Evolutionary conservation across 2,329 filamentous ascomycete genomes (phyloP).

Genomic region (Colletotrichum noveboracense): DNA sequence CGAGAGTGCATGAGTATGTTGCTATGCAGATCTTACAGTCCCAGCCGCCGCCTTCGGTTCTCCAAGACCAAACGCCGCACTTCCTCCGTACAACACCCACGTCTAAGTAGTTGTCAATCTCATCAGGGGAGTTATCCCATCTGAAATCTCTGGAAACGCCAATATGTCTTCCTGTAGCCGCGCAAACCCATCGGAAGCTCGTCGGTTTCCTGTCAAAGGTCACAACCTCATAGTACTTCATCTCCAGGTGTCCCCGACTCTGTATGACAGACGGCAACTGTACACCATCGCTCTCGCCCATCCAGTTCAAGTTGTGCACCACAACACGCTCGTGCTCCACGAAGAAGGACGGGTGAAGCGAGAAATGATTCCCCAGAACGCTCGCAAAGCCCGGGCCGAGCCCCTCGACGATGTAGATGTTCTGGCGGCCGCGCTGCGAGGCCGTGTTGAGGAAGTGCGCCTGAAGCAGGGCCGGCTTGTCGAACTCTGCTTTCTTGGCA

Average conservation of each 20-base stretch:
- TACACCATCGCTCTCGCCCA: constrained; percentile 27
- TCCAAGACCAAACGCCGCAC: constrained; percentile 26
- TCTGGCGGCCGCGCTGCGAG: neutral
- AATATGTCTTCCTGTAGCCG: constrained; percentile 27
- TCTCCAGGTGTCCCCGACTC: constrained; percentile 15
- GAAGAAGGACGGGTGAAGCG: constrained; percentile 27
- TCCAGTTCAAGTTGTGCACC: constrained; percentile 24
- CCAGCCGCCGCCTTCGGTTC: constrained; percentile 22
- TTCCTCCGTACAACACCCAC: constrained; percentile 27
- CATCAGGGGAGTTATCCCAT: constrained; percentile 9
- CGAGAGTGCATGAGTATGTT: neutral
- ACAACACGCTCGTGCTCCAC: constrained; percentile 30
- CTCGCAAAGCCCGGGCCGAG: constrained; percentile 24
- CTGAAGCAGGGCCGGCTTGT: neutral
- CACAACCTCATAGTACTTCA: constrained; percentile 28
- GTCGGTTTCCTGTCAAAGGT: constrained; percentile 22
- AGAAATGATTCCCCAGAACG: constrained; percentile 24
- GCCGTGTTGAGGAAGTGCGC: neutral
- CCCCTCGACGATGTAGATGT: constrained; percentile 27
- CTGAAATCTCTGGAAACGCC: constrained; percentile 22
- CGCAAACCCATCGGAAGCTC: constrained; percentile 27
- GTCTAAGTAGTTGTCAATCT: constrained; percentile 22
- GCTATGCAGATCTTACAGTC: constrained; percentile 21
- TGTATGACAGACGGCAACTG: constrained; percentile 25
- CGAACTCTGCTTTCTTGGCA: constrained; percentile 11